Base-by-base conservation (phyloP, 208 protist species). In the Leishmania major region DNA sequence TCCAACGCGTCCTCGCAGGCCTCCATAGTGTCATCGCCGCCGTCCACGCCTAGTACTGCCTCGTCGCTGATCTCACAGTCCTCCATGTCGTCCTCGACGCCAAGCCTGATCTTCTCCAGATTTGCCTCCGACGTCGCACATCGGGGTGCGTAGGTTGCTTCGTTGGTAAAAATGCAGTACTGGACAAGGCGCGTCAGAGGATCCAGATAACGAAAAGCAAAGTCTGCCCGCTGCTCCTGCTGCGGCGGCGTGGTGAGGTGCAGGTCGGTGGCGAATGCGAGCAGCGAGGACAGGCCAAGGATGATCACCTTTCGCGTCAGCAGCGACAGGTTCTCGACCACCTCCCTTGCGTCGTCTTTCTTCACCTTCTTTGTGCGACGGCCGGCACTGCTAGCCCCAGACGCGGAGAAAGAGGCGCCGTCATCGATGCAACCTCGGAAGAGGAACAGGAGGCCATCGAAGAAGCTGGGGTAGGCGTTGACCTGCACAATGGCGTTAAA, bases 111-210 rank as follows among this genome's bases (percentile, higher is more conserved):
- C 51, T 89, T 85, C 40, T 83, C 78, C 19, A 97, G 81, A 53
- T 87, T 93, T 15, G 87, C 76, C 84, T 95, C 86, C n/a, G 90
- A 83, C 31, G 93, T 31, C 43, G 83, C 77, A 78, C 93, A 95
- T 11, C 93, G 92, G 28, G 87, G 80, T 70, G 71, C 79, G 75
- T 95, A 93, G 15, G 89, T 77, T 25, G 51, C 79, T 60, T 92
- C 80, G 79, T 98, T 98, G 8, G 78, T 75, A 59, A 96, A 94
- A 66, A 98, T 84, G 77, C 95, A 96, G 87, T 93, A 93, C 88
- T 98, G 87, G 59, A 94, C 87, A 0, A 98, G 69, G 8, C 84
- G 70, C 49, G 90, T 80, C n/a, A 91, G 84, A 6, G 85, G 86
- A 49, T 60, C 80, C 17, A 90, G 13, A 77, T 95, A 93, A 13